Evolutionary conservation across 2,329 filamentous ascomycete genomes (phyloP).

Genomic region (Endothia cerciana): DNA sequence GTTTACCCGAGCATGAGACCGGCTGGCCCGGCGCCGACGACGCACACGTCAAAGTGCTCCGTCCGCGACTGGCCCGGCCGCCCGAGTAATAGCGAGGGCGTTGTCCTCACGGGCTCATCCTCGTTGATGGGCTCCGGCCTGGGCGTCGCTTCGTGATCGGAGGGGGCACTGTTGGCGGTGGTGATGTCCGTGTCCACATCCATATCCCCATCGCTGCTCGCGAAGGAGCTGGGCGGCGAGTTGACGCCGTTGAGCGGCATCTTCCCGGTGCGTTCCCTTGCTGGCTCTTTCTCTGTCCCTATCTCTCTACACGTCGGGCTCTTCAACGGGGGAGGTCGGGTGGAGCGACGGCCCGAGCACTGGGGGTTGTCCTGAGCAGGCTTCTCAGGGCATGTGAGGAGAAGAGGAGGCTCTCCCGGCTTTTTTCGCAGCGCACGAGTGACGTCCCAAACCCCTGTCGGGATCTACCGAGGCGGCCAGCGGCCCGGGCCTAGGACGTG

Average conservation of each 20-base stretch:
- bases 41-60: conserved; percentile 44
- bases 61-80: conserved; percentile 50
- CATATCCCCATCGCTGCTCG: conserved; percentile 26
- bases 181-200: conserved; percentile 27
- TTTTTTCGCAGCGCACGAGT: too few relatives aligned
- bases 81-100: conserved; percentile 45
- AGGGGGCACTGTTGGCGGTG: conserved; percentile 13
- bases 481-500: conserved; percentile 2
- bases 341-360: not conserved
- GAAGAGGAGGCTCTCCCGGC: too few relatives aligned
- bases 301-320: not conserved
- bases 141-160: conserved; percentile 22
- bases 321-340: not conserved
- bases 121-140: conserved; percentile 26
- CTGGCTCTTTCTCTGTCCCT: not conserved
- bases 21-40: conserved; percentile 60
- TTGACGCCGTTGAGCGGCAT: not conserved
- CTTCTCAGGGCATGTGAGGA: not conserved
- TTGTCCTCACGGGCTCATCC: conserved; percentile 24
- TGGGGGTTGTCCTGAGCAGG: not conserved
- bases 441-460: too few relatives aligned
- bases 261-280: not conserved
- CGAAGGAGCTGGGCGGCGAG: conserved; percentile 21
- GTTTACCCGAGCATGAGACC: conserved; percentile 59
- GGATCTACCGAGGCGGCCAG: not conserved